A percentile compares a stretch with the other conserved stretches of the same genome.
phyloP scores from a whole-genome alignment of 2,329 filamentous ascomycete genomes.

The Coniochaeta sp. region DNA sequence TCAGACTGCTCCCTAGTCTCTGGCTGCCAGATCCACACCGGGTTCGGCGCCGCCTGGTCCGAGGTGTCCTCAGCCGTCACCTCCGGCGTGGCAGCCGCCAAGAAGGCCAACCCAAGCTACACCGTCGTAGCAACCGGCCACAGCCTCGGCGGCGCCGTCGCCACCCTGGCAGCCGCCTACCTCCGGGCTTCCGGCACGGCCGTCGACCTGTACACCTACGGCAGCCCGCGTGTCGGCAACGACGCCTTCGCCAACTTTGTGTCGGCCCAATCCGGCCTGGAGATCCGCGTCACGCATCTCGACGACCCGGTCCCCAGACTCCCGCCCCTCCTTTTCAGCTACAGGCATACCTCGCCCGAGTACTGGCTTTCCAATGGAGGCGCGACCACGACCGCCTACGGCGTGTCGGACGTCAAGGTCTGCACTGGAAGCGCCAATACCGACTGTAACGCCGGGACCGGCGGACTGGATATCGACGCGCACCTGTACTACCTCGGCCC shows the following conservation, averaged over 20 bases:
- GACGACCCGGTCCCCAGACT: slow-evolving; percentile 62
- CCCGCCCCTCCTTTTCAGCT: slow-evolving; percentile 53
- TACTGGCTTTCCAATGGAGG: slow-evolving; percentile 48
- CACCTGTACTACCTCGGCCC: slow-evolving; percentile 42
- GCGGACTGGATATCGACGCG: slow-evolving; percentile 33
- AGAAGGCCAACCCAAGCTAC: slow-evolving; percentile 39
- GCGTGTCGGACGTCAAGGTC: slow-evolving; percentile 30
- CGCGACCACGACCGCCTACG: slow-evolving; percentile 25
- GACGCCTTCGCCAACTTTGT: slow-evolving; percentile 44
- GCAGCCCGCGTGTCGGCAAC: slow-evolving; percentile 59
- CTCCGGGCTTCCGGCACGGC: slow-evolving; percentile 39
- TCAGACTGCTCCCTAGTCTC: slow-evolving; percentile 27
- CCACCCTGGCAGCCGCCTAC: slow-evolving; percentile 49
- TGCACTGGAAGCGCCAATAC: slow-evolving; percentile 41
- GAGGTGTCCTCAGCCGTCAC: slow-evolving; percentile 39
- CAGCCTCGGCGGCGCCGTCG: slow-evolving; percentile 60
- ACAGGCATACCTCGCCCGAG: slow-evolving; percentile 61
- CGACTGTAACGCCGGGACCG: slow-evolving; percentile 42
- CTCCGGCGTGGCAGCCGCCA: slow-evolving; percentile 33
- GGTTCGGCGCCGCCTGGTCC: slow-evolving; percentile 52
- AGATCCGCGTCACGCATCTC: slow-evolving; percentile 59
- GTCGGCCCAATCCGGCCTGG: slow-evolving; percentile 38
- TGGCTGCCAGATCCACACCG: slow-evolving; percentile 45
- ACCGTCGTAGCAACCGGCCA: slow-evolving; percentile 55
- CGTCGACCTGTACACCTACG: slow-evolving; percentile 58